Evolutionary conservation across 2,329 filamentous ascomycete genomes (phyloP), one percentile per base, ranked within the genome.

Genomic region (Aspergillus luchuensis): DNA sequence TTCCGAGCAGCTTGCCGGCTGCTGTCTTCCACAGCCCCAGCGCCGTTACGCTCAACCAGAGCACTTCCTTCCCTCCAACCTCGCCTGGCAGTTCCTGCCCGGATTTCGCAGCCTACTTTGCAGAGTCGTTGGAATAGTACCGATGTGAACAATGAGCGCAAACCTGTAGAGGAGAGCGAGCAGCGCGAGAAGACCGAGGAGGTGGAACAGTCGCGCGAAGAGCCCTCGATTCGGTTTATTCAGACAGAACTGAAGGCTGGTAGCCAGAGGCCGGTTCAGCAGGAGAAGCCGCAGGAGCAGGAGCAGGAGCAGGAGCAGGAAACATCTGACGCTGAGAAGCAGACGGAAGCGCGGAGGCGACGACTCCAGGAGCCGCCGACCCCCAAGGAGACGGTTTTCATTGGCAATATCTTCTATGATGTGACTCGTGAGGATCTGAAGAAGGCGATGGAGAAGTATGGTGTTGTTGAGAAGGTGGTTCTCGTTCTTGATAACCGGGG

Each of bases 351-450:
- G 10, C 33, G 33, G 33, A 36, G 33, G 33, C 33, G 33, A 15
- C 13, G 33, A 36, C 59, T 63, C 19, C 21, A 56, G 48, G 19
- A 13, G 30, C 21, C n/a, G 10, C 56, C 63, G 33, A 57, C 66
- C n/a, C 77, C 77, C 17, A 79, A 78, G 53, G 75, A 76, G 63
- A 83, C 79, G 7, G 67, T 91, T 59, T 91, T 89, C 69, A 71
- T 91, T 63, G 88, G 87, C 61, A 91, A 91, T 74, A 77, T 91
- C 49, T 87, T 86, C 73, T 91, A 87, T 72, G 88, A 91, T 71
- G 83, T 89, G 58, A 87, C 83, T 5, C 81, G 84, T 5, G 81
- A 84, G 30, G 84, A 89, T 65, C 68, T 92, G 50, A 79, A 81
- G 67, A 80, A 82, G 54, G 82, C 87, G 49, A 88, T 91, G 71